Evolutionary conservation across 1,284 basidiomycete species (phyloP), one percentile per base, ranked within the genome.

Genomic region (Trametes sp.): DNA sequence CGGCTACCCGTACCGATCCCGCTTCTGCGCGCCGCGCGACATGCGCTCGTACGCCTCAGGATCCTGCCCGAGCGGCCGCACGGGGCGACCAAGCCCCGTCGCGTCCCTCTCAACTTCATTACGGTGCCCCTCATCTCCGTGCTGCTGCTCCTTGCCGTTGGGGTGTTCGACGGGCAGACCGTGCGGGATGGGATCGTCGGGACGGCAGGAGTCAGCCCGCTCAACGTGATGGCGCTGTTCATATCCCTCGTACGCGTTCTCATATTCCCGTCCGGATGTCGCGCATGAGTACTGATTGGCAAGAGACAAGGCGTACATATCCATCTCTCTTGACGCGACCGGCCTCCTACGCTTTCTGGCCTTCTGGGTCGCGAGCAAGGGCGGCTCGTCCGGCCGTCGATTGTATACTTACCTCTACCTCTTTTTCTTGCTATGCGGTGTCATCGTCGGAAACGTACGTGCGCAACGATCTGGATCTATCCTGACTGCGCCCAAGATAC

Each of bases 171-270:
- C 59, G 82, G 88, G 0, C 65, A 71, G 0, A 71, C 90, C 81
- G 75, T 97, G 28, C 82, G 87, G 7, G 78, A 85, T 59, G 96
- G 96, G 0, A 88, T 92, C 57, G 80, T 91, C 26, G 91, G 91
- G 23, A 79, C 84, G 0, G 89, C 89, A 52, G 92, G 92, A 2
- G 86, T 98, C 42, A 86, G 93, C 68, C 96, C 97, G 0, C 94
- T 96, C 72, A 95, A 98, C 75, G 95, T 98, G 64, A 87, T 98
- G 76, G 93, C 94, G 29, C 81, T 98, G 4, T 98, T 98, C 78
- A 88, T 95, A 67, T 93, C 92, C 1, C 82, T 98, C 57, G 86
- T 84, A 61, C 63, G 78, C 75, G 14, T 21, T 50, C 28, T 28
- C 28, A 7, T 33, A 8, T n/a, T n/a, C n/a, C n/a, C n/a, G n/a